These are phyloP conservation scores for Colletotrichum sp. DNA, from an alignment of 2,329 filamentous ascomycete species.

Conservation along the genomic window DNA sequence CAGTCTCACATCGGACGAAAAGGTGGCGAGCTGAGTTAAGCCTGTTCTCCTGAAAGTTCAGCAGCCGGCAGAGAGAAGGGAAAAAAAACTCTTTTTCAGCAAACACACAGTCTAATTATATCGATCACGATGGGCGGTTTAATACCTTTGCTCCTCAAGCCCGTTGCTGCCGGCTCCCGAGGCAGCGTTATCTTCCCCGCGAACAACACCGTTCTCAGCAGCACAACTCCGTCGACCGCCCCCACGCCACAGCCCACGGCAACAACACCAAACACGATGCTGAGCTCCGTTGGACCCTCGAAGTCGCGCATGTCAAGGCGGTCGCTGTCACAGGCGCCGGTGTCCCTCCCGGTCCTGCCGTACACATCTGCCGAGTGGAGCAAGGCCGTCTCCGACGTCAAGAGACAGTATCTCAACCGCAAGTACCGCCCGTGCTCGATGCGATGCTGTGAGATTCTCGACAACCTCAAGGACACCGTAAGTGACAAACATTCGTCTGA, in stretches of 20 bases:
- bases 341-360: conserved; percentile 38
- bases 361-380: conserved; percentile 57
- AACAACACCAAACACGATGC: conserved; percentile 32
- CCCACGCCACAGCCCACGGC: conserved; percentile 1
- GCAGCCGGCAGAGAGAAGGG: not conserved
- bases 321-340: conserved; percentile 24
- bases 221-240: not conserved
- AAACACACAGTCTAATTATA: not conserved
- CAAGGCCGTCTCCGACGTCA: conserved; percentile 55
- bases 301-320: conserved; percentile 27
- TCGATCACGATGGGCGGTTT: conserved; percentile 32
- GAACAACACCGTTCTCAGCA: not conserved
- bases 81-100: not conserved
- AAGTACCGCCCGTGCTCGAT: conserved; percentile 59
- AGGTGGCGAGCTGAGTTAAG: conserved; percentile 5
- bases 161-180: conserved; percentile 21
- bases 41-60: not conserved
- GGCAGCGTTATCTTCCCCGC: conserved; percentile 23
- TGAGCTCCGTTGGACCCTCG: conserved; percentile 13
- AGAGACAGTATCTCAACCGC: conserved; percentile 55
- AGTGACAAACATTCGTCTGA: conserved; percentile 24
- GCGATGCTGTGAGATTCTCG: conserved; percentile 58
- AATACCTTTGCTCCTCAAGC: conserved; percentile 35
- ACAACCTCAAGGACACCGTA: conserved; percentile 50
- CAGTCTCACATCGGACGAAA: conserved; percentile 15